These are phyloP conservation scores for Thyridium curvatum DNA, from an alignment of 2,329 filamentous ascomycete species.

Conservation along the genomic window DNA sequence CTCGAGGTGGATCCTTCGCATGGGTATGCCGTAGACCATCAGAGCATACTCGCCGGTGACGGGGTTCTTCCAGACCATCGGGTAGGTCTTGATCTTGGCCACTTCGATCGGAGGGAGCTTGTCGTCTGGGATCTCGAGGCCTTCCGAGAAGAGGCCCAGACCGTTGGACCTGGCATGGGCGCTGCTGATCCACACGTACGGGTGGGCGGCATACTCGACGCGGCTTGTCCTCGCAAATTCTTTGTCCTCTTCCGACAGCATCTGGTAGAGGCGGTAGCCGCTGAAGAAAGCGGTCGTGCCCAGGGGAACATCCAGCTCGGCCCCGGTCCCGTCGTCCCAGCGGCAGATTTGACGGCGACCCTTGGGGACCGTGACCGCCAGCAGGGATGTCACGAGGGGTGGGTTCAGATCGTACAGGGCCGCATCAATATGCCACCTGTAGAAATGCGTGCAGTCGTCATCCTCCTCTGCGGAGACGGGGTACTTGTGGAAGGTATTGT, in stretches of 20 bases:
- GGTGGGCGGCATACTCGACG: conserved; percentile 72
- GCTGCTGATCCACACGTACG: conserved; percentile 74
- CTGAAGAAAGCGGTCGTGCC: conserved; percentile 73
- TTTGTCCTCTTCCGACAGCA: conserved; percentile 59
- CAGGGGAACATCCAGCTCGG: conserved; percentile 61
- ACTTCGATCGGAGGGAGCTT: conserved; percentile 61
- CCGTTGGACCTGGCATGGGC: conserved; percentile 63
- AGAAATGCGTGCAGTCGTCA: conserved; percentile 51
- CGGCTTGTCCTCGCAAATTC: conserved; percentile 59
- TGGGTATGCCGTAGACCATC: conserved; percentile 68
- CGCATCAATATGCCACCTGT: conserved; percentile 77
- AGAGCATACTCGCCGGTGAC: conserved; percentile 62
- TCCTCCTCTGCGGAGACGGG: conserved; percentile 49
- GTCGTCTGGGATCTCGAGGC: conserved; percentile 45
- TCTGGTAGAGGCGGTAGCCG: conserved; percentile 64
- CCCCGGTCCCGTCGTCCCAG: conserved; percentile 66
- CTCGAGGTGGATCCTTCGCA: conserved; percentile 60
- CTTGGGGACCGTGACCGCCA: conserved; percentile 71
- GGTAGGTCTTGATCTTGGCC: conserved; percentile 63
- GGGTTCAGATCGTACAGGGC: conserved; percentile 71
- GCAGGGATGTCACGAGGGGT: conserved; percentile 63
- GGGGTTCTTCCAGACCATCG: conserved; percentile 74
- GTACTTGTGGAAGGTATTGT: conserved; percentile 68
- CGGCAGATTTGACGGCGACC: conserved; percentile 41
- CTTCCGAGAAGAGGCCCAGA: conserved; percentile 57